Conservation (phyloP, 2,329 filamentous ascomycete species). For the Byssoonygena ceratinophila region DNA sequence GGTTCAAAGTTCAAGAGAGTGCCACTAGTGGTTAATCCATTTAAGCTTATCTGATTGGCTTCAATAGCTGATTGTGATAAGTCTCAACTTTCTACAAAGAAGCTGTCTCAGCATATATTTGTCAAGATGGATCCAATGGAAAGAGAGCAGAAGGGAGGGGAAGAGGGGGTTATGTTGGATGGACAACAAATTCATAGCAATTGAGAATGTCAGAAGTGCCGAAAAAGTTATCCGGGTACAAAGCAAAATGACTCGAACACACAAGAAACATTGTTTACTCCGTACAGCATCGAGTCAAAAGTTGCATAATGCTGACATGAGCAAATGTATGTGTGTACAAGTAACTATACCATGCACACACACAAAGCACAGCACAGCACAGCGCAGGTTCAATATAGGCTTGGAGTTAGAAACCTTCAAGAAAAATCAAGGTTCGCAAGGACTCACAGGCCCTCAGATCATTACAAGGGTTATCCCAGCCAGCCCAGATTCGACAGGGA, state of each 20-base stretch:
- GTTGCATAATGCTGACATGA: too few relatives aligned
- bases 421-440: slow-evolving; percentile 1
- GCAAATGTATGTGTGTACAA: too few relatives aligned
- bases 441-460: slow-evolving; percentile 5
- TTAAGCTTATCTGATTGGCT: slow-evolving; percentile 13
- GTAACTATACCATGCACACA: too few relatives aligned
- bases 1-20: background rate
- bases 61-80: slow-evolving; percentile 9
- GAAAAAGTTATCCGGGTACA: too few relatives aligned
- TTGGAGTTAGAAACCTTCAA: background rate
- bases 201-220: too few relatives aligned
- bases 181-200: too few relatives aligned
- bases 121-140: background rate
- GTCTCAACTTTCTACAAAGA: background rate
- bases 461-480: slow-evolving; percentile 1
- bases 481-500: slow-evolving; percentile 1
- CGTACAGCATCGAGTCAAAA: too few relatives aligned
- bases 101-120: background rate
- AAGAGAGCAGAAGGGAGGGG: background rate
- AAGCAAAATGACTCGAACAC: too few relatives aligned
- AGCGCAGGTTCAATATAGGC: too few relatives aligned
- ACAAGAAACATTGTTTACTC: too few relatives aligned
- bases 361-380: too few relatives aligned
- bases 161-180: too few relatives aligned
- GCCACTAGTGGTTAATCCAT: slow-evolving; percentile 12